Base-by-base conservation (phyloP, 2,329 filamentous ascomycete genomes). In the Aspergillus fumigatus region DNA sequence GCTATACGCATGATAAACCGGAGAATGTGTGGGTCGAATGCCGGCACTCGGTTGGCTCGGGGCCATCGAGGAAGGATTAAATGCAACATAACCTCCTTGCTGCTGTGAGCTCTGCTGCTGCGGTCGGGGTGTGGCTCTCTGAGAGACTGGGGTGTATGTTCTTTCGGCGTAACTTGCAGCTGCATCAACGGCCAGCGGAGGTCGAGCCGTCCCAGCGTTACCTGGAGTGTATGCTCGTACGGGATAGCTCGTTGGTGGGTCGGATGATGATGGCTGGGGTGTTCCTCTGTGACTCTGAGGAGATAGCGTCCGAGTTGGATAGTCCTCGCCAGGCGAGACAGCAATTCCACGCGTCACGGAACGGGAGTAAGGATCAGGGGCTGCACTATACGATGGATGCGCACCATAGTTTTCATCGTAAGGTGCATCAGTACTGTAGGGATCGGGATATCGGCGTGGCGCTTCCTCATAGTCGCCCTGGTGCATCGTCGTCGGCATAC, bases 331-430 rank as follows among this genome's bases (percentile, higher is more conserved):
- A 26, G 59, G 53, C 14, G 53, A 52, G 26, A 51, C 35, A 14
- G 52, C 41, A 26, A 8, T 38, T 6, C 59, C 58, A n/a, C 64
- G 58, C 3, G 63, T 64, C 19, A 61, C 47, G 6, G 62, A 57
- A n/a, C 62, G 63, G 21, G 58, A 48, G 53, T 64, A 63, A 3
- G 65, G 61, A 51, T 64, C 65, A 19, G 51, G 52, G 4, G 61
- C 62, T 17, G 65, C 61, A 19, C 53, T 64, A 41, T 63, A 66
- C 0, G 62, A 51, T 14, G 59, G 62, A 41, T 67, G 66, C 4
- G 66, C 0, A 57, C 51, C 4, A 43, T 49, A 32, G 7, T 51
- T 43, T 29, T 45, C 35, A 14, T 51, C 52, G 27, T 59, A 53
- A 27, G 57, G 23, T 17, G 40, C 52, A 14, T 58, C 21, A 10